Percentiles rank a stretch among this genome's conserved stretches.
Evolutionary conservation across 768 basidiomycete species (phyloP).

Genomic region (Leucocoprinus leucothites): DNA sequence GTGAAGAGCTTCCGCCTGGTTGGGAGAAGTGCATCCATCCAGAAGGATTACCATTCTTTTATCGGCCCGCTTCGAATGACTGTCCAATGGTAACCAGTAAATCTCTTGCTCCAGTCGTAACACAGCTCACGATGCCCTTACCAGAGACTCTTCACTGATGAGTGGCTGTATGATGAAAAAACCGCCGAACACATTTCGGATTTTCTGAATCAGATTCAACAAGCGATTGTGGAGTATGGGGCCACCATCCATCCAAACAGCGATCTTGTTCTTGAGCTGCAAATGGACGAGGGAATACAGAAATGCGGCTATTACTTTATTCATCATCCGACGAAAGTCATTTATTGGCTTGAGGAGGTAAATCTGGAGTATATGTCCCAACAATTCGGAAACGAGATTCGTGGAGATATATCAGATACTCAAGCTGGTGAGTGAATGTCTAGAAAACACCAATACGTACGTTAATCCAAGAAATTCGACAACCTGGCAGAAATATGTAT

Average conservation of each 20-base stretch:
- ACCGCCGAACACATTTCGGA: neutral
- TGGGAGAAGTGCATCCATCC: constrained; percentile 1
- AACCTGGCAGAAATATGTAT: neutral
- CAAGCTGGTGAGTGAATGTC: constrained; percentile 1
- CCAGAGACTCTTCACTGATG: constrained; percentile 4
- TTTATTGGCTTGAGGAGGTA: constrained; percentile 7
- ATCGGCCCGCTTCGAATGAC: neutral
- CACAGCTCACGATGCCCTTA: neutral
- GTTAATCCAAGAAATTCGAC: neutral
- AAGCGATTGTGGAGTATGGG: neutral
- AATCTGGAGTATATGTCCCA: neutral
- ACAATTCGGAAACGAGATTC: neutral
- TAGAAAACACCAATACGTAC: too few species aligned
- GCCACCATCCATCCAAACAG: neutral
- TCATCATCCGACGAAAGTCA: neutral
- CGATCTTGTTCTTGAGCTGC: constrained; percentile 4
- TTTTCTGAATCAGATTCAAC: neutral
- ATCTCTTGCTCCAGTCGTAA: too few species aligned
- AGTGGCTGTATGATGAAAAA: neutral
- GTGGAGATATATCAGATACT: neutral
- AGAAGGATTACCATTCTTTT: constrained; percentile 6
- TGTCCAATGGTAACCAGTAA: constrained; percentile 1
- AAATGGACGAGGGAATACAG: neutral
- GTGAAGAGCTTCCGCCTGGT: neutral
- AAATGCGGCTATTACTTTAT: constrained; percentile 10